Evolutionary conservation across 306 rosid species (phyloP).

Genomic region (cucumber (Cucumis sativus)): DNA sequence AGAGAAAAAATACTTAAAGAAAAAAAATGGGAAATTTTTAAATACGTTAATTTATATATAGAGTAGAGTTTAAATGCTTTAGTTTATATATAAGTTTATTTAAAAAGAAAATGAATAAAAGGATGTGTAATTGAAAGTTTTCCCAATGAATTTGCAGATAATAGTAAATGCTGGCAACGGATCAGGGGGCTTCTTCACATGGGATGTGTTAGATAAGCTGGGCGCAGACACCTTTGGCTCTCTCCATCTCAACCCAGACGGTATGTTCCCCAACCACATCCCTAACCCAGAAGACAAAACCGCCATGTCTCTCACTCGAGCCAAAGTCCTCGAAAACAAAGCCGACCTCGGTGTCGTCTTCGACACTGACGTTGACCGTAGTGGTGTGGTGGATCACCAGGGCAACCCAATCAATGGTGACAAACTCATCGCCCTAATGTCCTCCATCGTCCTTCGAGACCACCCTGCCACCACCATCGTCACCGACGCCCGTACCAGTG

Average conservation of each 20-base stretch:
- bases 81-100: too few species aligned
- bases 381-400: constrained; percentile 57
- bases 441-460: constrained; percentile 59
- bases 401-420: constrained; percentile 82
- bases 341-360: constrained; percentile 85
- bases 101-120: too few species aligned
- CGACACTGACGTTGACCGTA: constrained; percentile 84
- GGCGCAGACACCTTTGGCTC: constrained; percentile 95
- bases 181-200: constrained; percentile 89
- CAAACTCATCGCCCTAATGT: constrained; percentile 71
- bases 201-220: constrained; percentile 76
- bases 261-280: constrained; percentile 89
- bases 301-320: constrained; percentile 78
- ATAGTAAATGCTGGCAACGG: constrained; percentile 92
- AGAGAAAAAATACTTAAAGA: too few species aligned
- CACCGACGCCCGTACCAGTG: constrained; percentile 78
- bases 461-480: constrained; percentile 70
- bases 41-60: too few species aligned
- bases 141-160: constrained; percentile 30
- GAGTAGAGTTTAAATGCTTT: too few species aligned
- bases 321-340: constrained; percentile 42
- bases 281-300: constrained; percentile 81
- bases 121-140: background rate
- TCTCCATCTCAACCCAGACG: constrained; percentile 73
- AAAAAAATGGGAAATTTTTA: too few species aligned